Base-by-base conservation (phyloP, 441 rosid species). In the Daphne laureola region DNA sequence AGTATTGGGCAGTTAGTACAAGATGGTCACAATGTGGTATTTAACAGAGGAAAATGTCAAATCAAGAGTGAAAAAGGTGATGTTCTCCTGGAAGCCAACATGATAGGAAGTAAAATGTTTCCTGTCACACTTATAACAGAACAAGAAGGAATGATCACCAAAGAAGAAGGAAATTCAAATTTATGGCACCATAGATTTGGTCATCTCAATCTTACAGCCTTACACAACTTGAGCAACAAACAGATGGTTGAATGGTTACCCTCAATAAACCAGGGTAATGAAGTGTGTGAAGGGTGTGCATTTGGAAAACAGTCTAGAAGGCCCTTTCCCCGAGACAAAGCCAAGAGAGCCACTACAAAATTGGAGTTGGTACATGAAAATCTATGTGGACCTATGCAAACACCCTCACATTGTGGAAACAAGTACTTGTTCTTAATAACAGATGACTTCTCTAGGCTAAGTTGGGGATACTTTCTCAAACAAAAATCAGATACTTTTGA, bases 401-500 rank as follows among this genome's bases (percentile, higher is more conserved):
- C 14, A 12, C 4, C 12, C 14, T 5, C 46, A 12, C 14, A 12
- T 43, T 4, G 46, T 43, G 46, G 46, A 5, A 43, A 15, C 14
- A 4, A 15, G 3, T 43, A 43, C 14, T 43, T 43, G 4, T 12
- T 43, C 12, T 12, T 41, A 2, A 41, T 41, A 12, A 54, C 36
- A 2, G 25, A 53, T 36, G 56, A 53, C 40, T 53, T 1, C 3
- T 36, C 45, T 9, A 44, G 25, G 1, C 36, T 53, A 46, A 55
- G 51, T 55, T 44, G 50, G 59, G 41, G 43, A 8, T 44, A 55
- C n/a, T 44, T 55, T 26, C 15, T 43, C 12, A 14, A 44, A 43
- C 8, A 5, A 18, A 44, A 25, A 15, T 42, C 1, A 43, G 0
- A 55, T 8, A n/a, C 5, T 12, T 23, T 44, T 55, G n/a, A 27